Evolutionary conservation across 2,329 filamentous ascomycete genomes (phyloP).

Genomic region (Neofusicoccum cordaticola): DNA sequence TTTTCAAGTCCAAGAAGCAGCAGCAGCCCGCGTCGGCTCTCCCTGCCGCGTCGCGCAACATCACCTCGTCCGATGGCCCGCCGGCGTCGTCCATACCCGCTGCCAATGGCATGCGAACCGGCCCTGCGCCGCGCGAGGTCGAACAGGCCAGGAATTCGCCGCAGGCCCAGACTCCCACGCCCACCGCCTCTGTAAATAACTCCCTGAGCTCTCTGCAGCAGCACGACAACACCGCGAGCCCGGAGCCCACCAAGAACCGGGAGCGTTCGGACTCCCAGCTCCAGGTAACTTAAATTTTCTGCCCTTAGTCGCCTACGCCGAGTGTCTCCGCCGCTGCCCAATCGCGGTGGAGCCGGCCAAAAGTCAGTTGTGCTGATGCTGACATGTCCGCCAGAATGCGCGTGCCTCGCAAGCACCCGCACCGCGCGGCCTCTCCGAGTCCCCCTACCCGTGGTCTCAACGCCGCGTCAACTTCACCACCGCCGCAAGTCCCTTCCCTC

Average conservation of each 20-base stretch:
- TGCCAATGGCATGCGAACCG: conserved; percentile 44
- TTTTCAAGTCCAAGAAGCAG: conserved; percentile 49
- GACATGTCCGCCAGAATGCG: conserved; percentile 13
- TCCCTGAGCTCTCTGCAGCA: conserved; percentile 65
- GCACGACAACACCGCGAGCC: conserved; percentile 57
- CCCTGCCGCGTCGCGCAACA: conserved; percentile 55
- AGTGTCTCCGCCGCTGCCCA: background rate
- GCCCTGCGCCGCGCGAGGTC: background rate
- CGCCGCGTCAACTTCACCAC: conserved; percentile 82
- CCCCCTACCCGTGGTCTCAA: conserved; percentile 95
- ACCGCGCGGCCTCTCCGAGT: conserved; percentile 60
- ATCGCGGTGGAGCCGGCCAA: background rate
- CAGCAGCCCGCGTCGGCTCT: conserved; percentile 40
- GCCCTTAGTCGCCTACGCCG: background rate
- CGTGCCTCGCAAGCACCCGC: conserved; percentile 9
- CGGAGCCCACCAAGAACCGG: conserved; percentile 62
- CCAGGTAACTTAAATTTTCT: conserved; percentile 44
- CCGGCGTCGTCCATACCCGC: conserved; percentile 41
- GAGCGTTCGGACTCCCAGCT: conserved; percentile 55
- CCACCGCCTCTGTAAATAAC: conserved; percentile 68
- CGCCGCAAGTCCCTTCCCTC: conserved; percentile 83
- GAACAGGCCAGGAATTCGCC: conserved; percentile 36
- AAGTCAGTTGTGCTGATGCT: conserved; percentile 9
- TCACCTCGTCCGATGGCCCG: conserved; percentile 55
- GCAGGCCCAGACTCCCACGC: conserved; percentile 60